Base-by-base conservation (phyloP, 1,284 basidiomycete species). In the Phellopilus nigrolimitatus region DNA sequence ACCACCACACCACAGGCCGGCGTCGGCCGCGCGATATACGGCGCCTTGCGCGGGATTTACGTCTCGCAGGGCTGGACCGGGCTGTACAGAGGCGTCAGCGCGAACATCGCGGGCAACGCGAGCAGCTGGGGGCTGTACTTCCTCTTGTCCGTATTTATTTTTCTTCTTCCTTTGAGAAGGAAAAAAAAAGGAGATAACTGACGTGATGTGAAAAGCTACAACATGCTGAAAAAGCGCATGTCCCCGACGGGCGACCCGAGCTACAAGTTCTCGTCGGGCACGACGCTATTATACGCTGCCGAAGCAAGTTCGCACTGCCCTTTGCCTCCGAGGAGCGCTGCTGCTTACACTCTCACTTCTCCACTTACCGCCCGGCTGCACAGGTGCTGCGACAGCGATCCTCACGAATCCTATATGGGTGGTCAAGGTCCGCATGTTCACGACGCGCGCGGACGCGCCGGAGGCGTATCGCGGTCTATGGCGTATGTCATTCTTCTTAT, bases 331-430 rank as follows among this genome's bases (percentile, higher is more conserved):
- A 53, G 41, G 55, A 37, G 30, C 10, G 8, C 17, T 37, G 46
- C 33, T 24, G 15, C 31, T 45, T 56, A 66, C 51, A 57, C 43
- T 51, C n/a, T n/a, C n/a, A 15, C 8, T 36, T 6, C 27, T 19
- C 39, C 2, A 31, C 8, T 47, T 39, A 31, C 33, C 36, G 8
- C 25, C 31, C 2, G 34, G 54, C 34, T 31, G 92, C 9, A 15
- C 64, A 95, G 92, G 92, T 68, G 90, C 94, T 5, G 83, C 87
- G 27, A 97, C 95, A 2, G 94, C 95, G 0, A 75, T 98, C 56
- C 79, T 97, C 66, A 99, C 97, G 6, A 99, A 99, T 68, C 97
- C 97, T 0, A 84, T 99, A 60, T 99, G 95, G 95, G 91, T 99
- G 9, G 89, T 99, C 56, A 93, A 97, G 72, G 95, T 97, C 5